phyloP scores from a whole-genome alignment of 1,139 yeast species.

The Arxiozyma slooffiae region DNA sequence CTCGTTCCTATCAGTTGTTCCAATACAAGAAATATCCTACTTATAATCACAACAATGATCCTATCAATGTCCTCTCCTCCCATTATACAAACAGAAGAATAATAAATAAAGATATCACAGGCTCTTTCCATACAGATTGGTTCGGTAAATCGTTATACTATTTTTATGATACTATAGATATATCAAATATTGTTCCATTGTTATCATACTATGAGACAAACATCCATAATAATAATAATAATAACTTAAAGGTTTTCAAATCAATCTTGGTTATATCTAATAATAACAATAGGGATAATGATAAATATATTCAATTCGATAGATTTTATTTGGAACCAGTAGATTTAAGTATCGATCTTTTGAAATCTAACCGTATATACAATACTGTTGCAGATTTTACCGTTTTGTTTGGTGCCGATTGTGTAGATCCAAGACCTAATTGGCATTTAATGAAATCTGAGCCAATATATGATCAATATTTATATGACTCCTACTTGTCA shows the following conservation, averaged over 20 bases:
- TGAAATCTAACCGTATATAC: background rate
- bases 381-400: slow-evolving; percentile 37
- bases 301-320: background rate
- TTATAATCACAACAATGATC: background rate
- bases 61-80: background rate
- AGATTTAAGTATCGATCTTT: slow-evolving; percentile 1
- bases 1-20: background rate
- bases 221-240: background rate
- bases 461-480: slow-evolving; percentile 17
- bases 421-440: slow-evolving; percentile 65
- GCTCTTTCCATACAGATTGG: slow-evolving; percentile 14
- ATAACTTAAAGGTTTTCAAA: background rate
- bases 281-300: background rate
- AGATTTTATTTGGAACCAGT: background rate
- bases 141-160: slow-evolving; percentile 20
- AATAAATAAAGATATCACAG: slow-evolving; percentile 18
- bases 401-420: slow-evolving; percentile 60
- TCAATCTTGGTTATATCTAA: background rate
- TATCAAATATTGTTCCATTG: slow-evolving; percentile 5
- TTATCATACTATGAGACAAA: background rate
- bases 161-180: slow-evolving; percentile 13
- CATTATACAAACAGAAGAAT: background rate
- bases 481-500: slow-evolving; percentile 2
- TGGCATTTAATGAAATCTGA: slow-evolving; percentile 43
- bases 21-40: background rate